Evolutionary conservation across 306 rosid species (phyloP).

Genomic region (Malus sieversii): DNA sequence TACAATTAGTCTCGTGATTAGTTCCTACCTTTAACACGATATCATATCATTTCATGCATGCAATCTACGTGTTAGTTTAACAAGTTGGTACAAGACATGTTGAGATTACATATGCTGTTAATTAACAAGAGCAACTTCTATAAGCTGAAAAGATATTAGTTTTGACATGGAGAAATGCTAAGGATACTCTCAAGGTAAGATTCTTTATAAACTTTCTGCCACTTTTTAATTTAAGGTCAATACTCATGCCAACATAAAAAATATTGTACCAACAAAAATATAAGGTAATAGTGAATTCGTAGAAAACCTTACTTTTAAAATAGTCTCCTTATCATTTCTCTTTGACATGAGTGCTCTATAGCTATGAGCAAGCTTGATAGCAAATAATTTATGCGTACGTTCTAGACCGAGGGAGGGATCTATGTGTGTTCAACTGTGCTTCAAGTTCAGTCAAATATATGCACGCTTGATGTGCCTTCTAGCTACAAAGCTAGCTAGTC

Average conservation of each 20-base stretch:
- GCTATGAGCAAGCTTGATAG: not conserved
- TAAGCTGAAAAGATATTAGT: not conserved
- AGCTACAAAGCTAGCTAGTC: not conserved
- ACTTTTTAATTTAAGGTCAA: no score
- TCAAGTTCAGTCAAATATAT: not conserved
- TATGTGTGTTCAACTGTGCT: not conserved
- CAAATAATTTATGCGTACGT: not conserved
- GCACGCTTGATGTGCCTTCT: not conserved
- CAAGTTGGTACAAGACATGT: not conserved
- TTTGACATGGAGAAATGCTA: not conserved
- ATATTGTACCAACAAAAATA: no score
- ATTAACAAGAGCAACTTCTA: not conserved
- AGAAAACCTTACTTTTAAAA: no score
- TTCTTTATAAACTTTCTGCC: rapidly evolving
- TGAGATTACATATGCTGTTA: not conserved
- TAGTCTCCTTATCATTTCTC: no score
- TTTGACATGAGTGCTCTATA: not conserved
- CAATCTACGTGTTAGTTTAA: not conserved
- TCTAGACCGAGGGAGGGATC: not conserved
- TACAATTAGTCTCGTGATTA: no score
- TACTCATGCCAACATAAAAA: no score
- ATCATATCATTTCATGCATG: no score
- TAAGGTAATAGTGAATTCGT: rapidly evolving
- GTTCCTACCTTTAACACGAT: no score
- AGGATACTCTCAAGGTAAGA: no score